These are phyloP conservation scores for Danielia oregonensis DNA, from an alignment of 805 yeast species.

Conservation along the genomic window DNA sequence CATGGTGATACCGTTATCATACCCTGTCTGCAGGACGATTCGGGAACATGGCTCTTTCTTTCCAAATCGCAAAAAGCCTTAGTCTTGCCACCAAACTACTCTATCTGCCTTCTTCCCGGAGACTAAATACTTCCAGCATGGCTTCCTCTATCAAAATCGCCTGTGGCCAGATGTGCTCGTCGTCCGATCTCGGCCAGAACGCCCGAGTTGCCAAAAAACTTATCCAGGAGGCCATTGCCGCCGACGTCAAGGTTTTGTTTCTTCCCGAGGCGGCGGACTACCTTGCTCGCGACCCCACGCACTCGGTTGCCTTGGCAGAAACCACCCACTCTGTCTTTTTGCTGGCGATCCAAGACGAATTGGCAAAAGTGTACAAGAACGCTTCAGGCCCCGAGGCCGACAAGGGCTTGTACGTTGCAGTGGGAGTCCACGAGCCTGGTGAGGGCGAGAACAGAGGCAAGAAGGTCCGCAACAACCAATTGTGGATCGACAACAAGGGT, in stretches of 20 bases:
- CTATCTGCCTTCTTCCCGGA: too few relatives aligned
- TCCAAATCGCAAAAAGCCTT: too few relatives aligned
- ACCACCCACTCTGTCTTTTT: constrained; percentile 36
- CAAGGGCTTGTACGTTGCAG: constrained; percentile 58
- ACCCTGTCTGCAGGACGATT: too few relatives aligned
- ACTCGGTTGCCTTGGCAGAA: constrained; percentile 59
- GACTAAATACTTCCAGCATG: neutral
- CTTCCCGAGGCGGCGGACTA: constrained; percentile 95
- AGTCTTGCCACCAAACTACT: too few relatives aligned
- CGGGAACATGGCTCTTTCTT: too few relatives aligned
- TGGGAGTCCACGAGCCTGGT: constrained; percentile 87
- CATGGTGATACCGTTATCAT: too few relatives aligned
- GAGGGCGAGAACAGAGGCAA: constrained; percentile 9
- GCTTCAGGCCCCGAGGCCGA: constrained; percentile 33
- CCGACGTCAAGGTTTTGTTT: constrained; percentile 66
- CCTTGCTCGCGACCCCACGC: constrained; percentile 64
- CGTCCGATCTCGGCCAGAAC: constrained; percentile 57
- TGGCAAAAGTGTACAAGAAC: constrained; percentile 19
- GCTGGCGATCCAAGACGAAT: constrained; percentile 41
- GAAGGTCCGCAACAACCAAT: constrained; percentile 62
- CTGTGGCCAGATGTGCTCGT: constrained; percentile 82
- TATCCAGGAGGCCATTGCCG: constrained; percentile 58
- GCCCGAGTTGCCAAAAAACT: constrained; percentile 55
- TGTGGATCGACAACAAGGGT: constrained; percentile 70
- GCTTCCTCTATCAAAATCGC: constrained; percentile 44